Evolutionary conservation across 148 eudicot species (phyloP), one percentile per base, ranked within the genome.

Genomic region (Rhododendron vialii): DNA sequence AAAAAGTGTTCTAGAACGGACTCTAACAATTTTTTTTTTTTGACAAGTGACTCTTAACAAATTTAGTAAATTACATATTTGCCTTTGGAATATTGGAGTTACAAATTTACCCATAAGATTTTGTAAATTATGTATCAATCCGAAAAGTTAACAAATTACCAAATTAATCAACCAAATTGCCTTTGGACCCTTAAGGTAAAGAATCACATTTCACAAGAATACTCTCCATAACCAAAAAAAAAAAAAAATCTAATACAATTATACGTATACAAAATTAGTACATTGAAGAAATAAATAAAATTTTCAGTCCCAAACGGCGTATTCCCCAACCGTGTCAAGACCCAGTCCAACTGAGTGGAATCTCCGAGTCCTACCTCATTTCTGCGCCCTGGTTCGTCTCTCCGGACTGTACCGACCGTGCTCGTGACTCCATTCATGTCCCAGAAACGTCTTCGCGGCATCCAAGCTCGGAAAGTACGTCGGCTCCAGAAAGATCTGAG

Each of bases 381-480:
- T 76, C 6, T 45, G 30, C 7, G 50, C 82, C 36, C 59, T 2
- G 30, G 47, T 84, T n/a, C 78, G 77, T 83, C 78, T 83, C 57
- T 83, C 55, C 20, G 65, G 41, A 75, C 86, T 53, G 35, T 75
- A 22, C 13, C 41, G 30, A 33, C 75, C 85, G 51, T 87, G 82
- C 82, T 90, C 91, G 22, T 82, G 86, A 36, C 84, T 87, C 98
- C 95, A 93, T 15, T 90, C 89, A 81, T 92, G 93, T 7, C 94
- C 98, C 51, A 95, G 84, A 84, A 94, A 95, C 82, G 98, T 93
- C 89, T 95, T 95, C 7, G 98, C 98, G 7, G 93, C 98, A 78
- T 94, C 98, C 91, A 95, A 90, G 80, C 98, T 95, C 53, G 98
- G 98, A 86, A 90, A 95, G 88, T 93, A 95, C 36, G 98, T 94